Percentiles rank a stretch among this genome's conserved stretches.
Evolutionary conservation across 2,329 filamentous ascomycete genomes (phyloP).

Genomic region (Diplocarpon mali): DNA sequence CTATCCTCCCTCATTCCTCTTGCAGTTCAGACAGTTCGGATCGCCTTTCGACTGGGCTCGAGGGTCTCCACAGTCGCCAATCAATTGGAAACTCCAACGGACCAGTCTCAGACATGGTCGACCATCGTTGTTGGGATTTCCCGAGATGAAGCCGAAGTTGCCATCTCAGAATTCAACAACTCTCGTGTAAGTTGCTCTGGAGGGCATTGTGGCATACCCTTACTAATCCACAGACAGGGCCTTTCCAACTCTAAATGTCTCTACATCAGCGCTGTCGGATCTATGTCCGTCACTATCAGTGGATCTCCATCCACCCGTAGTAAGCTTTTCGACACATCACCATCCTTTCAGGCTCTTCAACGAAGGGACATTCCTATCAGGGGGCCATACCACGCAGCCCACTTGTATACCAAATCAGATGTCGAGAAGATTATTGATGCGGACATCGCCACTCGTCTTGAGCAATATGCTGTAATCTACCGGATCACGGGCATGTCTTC

Average conservation of each 20-base stretch:
- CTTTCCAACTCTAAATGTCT: neutral
- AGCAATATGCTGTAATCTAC: constrained; percentile 6
- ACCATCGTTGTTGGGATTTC: constrained; percentile 13
- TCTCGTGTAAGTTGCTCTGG: neutral
- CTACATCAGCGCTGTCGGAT: constrained; percentile 15
- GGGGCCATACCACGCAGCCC: constrained; percentile 25
- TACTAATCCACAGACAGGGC: neutral
- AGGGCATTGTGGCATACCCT: neutral
- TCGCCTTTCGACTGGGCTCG: constrained; percentile 26
- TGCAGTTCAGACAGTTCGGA: constrained; percentile 24
- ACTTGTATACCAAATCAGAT: constrained; percentile 21
- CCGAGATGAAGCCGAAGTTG: constrained; percentile 12
- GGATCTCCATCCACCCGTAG: constrained; percentile 12
- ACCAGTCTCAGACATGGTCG: constrained; percentile 14
- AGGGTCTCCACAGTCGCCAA: constrained; percentile 22
- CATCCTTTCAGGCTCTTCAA: constrained; percentile 9
- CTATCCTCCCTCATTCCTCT: constrained; percentile 23
- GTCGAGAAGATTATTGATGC: constrained; percentile 17
- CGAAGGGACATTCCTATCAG: constrained; percentile 14
- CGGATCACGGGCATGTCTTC: constrained; percentile 3
- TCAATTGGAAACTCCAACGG: constrained; percentile 10
- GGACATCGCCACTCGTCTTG: constrained; percentile 7
- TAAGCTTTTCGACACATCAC: constrained; percentile 11
- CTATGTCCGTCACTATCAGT: constrained; percentile 15
- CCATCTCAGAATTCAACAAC: constrained; percentile 13